phyloP scores from a whole-genome alignment of 2,329 filamentous ascomycete species.

The Fusarium chuoi region DNA sequence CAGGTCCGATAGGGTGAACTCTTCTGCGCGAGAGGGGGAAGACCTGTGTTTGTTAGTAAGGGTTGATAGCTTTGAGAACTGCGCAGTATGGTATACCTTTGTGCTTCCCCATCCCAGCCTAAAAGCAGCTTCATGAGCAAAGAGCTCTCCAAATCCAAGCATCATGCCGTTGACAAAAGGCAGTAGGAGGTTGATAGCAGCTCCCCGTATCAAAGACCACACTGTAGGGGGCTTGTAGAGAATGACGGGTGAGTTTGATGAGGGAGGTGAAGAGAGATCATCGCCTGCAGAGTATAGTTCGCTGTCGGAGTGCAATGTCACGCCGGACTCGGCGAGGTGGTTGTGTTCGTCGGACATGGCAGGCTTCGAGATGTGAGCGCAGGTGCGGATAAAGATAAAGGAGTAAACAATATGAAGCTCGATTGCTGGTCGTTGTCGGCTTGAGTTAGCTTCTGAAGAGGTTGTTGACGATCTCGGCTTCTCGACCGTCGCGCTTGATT shows the following conservation, averaged over 20 bases:
- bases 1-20: conserved; percentile 77
- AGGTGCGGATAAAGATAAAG: not conserved
- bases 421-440: not conserved
- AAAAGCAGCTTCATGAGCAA: conserved; percentile 95
- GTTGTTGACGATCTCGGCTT: conserved; percentile 38
- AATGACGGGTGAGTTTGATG: conserved; percentile 75
- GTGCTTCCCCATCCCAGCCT: conserved; percentile 92
- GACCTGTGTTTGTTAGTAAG: conserved; percentile 54
- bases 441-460: conserved; percentile 19
- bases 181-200: conserved; percentile 93
- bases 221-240: conserved; percentile 90
- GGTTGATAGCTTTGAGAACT: not conserved
- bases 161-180: conserved; percentile 98
- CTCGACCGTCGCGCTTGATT: conserved; percentile 11
- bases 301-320: conserved; percentile 85
- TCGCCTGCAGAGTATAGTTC: conserved; percentile 77
- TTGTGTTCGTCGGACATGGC: conserved; percentile 65
- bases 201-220: conserved; percentile 86
- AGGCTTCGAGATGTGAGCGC: not conserved
- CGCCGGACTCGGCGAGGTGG: conserved; percentile 75
- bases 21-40: conserved; percentile 70
- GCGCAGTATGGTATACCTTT: conserved; percentile 67
- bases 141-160: conserved; percentile 95
- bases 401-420: not conserved
- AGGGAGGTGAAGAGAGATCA: conserved; percentile 69